Base-by-base conservation (phyloP, 805 yeast species). In the Saccharomycopsis fibuligera region DNA sequence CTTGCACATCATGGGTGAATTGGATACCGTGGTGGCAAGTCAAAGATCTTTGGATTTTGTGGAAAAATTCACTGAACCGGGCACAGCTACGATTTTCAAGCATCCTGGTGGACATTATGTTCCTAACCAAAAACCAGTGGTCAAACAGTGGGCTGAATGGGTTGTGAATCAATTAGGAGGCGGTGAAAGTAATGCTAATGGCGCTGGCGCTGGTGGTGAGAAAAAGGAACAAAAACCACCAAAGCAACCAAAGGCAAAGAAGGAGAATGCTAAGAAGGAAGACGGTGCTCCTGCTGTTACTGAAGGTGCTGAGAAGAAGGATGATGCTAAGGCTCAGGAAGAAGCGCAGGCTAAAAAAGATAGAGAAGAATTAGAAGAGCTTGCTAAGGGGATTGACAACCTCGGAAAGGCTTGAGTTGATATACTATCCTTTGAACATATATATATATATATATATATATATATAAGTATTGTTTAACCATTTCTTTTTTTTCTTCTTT, bases 71-170 rank as follows among this genome's bases (percentile, higher is more conserved):
- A 75, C 76, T 45, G 74, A 67, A 19, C 69, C 65, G 17, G 67
- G 62, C 5, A 60, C 64, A 22, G 68, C 85, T 4, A 70, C 65
- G 3, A 59, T 68, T 12, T 67, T 83, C 51, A 83, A 77, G 55
- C 99, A 91, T 60, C 97, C 97, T 8, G 98, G 99, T 53, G 97
- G 98, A 1, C 99, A 91, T 62, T 89, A 85, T 68, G 96, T 91
- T 41, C 99, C 98, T 25, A 88, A 87, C 65, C 83, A 89, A 44
- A 86, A 85, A 19, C 48, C 50, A 60, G 63, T 6, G 36, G 57
- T 36, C 47, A 54, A 41, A 39, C 48, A 50, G 39, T 42, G 55
- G 53, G 31, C 46, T 9, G 38, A 41, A 40, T 46, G 57, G 55
- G 49, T 52, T 19, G 55, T 65, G 6, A 68, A 60, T 48, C 70